A percentile compares a stretch with the other conserved stretches of the same genome.
These are phyloP conservation scores for Dimargaris xerosporica DNA, from an alignment of 192 early-diverging fungal species.

Conservation along the genomic window DNA sequence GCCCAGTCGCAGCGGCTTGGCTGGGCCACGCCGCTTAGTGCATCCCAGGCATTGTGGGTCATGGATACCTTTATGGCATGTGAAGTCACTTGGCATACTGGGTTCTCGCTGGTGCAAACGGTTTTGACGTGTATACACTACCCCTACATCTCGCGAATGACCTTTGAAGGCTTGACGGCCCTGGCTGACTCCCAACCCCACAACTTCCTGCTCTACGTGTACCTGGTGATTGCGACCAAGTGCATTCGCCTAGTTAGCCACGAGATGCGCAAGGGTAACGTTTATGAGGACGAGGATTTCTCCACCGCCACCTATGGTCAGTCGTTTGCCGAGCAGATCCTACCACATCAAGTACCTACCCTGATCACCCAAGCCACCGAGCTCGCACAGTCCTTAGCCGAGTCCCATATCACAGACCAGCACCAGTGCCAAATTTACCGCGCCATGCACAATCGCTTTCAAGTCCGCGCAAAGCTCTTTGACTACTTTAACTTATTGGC, in stretches of 20 bases:
- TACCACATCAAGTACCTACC: neutral
- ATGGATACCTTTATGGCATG: neutral
- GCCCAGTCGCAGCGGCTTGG: neutral
- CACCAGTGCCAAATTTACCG: neutral
- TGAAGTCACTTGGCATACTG: conserved; percentile 11
- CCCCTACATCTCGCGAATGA: neutral
- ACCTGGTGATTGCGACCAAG: neutral
- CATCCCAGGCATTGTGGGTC: conserved; percentile 1
- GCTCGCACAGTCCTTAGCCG: neutral
- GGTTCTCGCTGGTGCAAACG: neutral
- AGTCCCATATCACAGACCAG: neutral
- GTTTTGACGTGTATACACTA: conserved; percentile 1
- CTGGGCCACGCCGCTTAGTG: neutral
- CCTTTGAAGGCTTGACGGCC: neutral
- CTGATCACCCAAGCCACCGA: neutral
- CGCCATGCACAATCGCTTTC: neutral
- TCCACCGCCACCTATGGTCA: conserved; percentile 1
- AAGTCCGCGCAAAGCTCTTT: neutral
- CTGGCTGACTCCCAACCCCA: no score
- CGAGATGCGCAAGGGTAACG: conserved; percentile 1
- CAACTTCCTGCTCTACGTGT: neutral
- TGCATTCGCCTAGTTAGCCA: neutral
- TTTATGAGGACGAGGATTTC: conserved; percentile 12
- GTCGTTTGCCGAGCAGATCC: neutral
- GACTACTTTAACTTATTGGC: neutral